Base-by-base conservation (phyloP, 1,284 basidiomycete genomes). In the Crepidotus sp. region DNA sequence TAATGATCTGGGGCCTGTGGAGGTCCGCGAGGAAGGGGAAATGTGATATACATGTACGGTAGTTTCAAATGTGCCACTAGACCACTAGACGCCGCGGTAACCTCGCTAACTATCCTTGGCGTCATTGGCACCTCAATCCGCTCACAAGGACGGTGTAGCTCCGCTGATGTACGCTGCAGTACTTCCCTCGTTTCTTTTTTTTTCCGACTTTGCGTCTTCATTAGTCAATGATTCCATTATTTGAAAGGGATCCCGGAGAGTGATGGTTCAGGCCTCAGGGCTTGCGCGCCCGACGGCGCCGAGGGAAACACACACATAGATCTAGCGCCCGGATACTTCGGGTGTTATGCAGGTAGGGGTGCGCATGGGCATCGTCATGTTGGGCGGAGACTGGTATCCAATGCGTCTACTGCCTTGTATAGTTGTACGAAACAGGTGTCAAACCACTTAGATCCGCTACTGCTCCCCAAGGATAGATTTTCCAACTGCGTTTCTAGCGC, bases 341-440 rank as follows among this genome's bases (percentile, higher is more conserved):
- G 38, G n/a, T 14, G 18, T 49, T 49, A 33, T 29, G 35, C 19
- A 37, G 42, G 34, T 45, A 38, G 47, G 47, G 46, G 47, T 22
- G 40, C 29, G 39, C 34, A 46, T 42, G 27, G 33, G 19, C 30
- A 49, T 49, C 30, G 46, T 49, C 37, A 45, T 45, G 31, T 45
- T 42, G 40, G 30, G 17, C 31, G 35, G 35, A 48, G 41, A 36
- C 21, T 34, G 19, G 9, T 35, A 29, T 33, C 41, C 27, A 68
- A 49, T 30, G 54, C 55, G 32, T 54, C 50, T 36, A 55, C 50
- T 24, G 62, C 64, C 48, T 69, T 70, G 46, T 60, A 54, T 54
- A 83, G 70, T 54, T 83, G 80, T 40, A 67, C 62, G 52, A 82
- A 75, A 54, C 80, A 83, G 6, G 69, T 68, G 39, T 71, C 63